A percentile compares a stretch with the other conserved stretches of the same genome.
These are phyloP conservation scores for Psilocybe azurescens DNA, from an alignment of 768 basidiomycete species.

Conservation along the genomic window DNA sequence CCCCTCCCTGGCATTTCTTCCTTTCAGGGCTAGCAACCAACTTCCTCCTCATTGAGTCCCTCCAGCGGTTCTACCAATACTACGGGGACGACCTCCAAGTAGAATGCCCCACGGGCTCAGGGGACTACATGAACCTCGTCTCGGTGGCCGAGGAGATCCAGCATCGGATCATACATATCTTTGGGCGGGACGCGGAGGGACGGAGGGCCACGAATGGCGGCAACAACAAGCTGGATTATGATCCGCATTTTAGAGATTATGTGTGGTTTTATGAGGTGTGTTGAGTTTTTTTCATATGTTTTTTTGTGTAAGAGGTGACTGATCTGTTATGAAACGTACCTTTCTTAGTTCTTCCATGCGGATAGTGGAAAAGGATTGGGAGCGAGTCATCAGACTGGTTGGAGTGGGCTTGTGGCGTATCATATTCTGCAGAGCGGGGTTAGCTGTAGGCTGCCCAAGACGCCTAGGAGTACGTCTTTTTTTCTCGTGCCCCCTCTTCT, in stretches of 20 bases:
- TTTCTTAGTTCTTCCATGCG: slow-evolving; percentile 98
- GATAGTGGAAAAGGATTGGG: slow-evolving; percentile 93
- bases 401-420: slow-evolving; percentile 92
- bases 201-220: slow-evolving; percentile 92
- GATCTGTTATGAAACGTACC: slow-evolving; percentile 42
- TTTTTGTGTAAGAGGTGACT: background rate
- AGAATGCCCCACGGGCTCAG: slow-evolving; percentile 96
- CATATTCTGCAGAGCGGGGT: slow-evolving; percentile 91
- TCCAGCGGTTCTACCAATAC: slow-evolving; percentile 98
- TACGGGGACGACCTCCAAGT: slow-evolving; percentile 93
- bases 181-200: slow-evolving; percentile 89
- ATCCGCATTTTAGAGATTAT: slow-evolving; percentile 97
- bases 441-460: slow-evolving; percentile 89
- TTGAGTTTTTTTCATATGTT: no score
- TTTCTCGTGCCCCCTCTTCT: background rate
- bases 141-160: slow-evolving; percentile 97
- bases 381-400: slow-evolving; percentile 98
- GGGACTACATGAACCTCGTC: slow-evolving; percentile 97
- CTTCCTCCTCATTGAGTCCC: slow-evolving; percentile 92
- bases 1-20: no score
- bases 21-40: slow-evolving; percentile 97
- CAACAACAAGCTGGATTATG: slow-evolving; percentile 82
- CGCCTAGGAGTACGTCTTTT: slow-evolving; percentile 80
- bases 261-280: slow-evolving; percentile 93
- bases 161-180: slow-evolving; percentile 98